phyloP scores from a whole-genome alignment of 768 basidiomycete genomes.

The Leccinum variicolor region DNA sequence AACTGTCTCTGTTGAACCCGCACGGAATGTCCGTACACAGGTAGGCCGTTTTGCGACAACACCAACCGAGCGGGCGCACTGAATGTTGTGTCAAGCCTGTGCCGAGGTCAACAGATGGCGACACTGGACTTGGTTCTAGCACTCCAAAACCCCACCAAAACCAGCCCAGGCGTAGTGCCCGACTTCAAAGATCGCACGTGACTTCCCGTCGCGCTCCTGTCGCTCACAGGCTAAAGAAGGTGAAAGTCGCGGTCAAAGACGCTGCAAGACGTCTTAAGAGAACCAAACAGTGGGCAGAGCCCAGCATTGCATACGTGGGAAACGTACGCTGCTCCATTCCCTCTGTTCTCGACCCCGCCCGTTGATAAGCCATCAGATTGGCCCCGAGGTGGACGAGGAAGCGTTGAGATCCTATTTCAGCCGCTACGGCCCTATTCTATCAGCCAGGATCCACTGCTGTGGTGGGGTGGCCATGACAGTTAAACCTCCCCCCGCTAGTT shows the following conservation, averaged over 20 bases:
- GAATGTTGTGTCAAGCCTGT: neutral
- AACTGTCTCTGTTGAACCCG: neutral
- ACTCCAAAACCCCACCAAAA: too few species aligned
- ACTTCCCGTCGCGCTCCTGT: neutral
- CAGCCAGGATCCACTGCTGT: constrained; percentile 28
- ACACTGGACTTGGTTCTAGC: too few species aligned
- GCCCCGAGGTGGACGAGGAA: constrained; percentile 28
- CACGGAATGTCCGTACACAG: neutral
- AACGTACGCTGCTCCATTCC: constrained; percentile 45
- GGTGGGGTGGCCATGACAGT: constrained; percentile 30
- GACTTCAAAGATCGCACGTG: constrained; percentile 4
- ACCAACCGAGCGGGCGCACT: neutral
- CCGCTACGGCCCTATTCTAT: constrained; percentile 22
- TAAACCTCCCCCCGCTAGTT: constrained; percentile 20
- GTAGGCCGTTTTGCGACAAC: constrained; percentile 6
- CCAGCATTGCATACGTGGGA: constrained; percentile 51
- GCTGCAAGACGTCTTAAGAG: constrained; percentile 16
- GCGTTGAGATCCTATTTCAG: constrained; percentile 21
- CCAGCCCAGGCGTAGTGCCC: neutral
- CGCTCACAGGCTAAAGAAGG: constrained; percentile 5
- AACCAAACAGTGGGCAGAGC: constrained; percentile 10
- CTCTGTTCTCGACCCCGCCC: neutral
- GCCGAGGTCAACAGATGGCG: neutral
- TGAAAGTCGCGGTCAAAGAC: constrained; percentile 11
- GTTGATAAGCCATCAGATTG: constrained; percentile 25